phyloP scores from a whole-genome alignment of 108 stramenopile species.

The Cyclotella choctawhatcheeana region DNA sequence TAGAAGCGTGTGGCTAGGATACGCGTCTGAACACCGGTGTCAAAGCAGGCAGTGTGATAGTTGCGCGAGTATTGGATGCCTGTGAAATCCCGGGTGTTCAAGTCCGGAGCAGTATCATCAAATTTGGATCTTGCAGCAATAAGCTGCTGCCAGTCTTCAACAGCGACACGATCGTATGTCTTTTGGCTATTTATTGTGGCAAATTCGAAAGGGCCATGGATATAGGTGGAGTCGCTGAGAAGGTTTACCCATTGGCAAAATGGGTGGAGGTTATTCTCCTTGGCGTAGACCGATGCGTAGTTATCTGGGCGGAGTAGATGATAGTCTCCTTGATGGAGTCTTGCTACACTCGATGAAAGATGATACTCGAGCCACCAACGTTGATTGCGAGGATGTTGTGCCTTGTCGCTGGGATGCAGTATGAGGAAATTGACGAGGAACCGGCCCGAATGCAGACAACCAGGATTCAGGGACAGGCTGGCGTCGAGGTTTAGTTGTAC shows the following conservation, averaged over 20 bases:
- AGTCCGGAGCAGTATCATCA: too few relatives aligned
- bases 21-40: too few relatives aligned
- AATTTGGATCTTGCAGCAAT: too few relatives aligned
- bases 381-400: conserved; percentile 17
- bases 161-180: conserved; percentile 6
- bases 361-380: conserved; percentile 24
- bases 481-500: not conserved
- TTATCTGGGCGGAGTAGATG: conserved; percentile 13
- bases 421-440: conserved; percentile 21
- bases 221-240: not conserved
- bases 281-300: not conserved
- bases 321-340: not conserved
- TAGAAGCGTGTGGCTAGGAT: too few relatives aligned
- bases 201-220: conserved; percentile 30
- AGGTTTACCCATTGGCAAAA: conserved; percentile 10
- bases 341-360: too few relatives aligned
- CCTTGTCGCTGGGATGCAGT: not conserved
- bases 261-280: not conserved
- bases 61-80: too few relatives aligned
- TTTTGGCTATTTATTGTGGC: conserved; percentile 10
- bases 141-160: conserved; percentile 16
- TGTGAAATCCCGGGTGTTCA: too few relatives aligned
- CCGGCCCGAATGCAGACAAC: not conserved
- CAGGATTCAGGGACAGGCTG: not conserved
- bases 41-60: too few relatives aligned